Conservation (phyloP, 2,329 filamentous ascomycete species). For the Pseudogymnoascus sp. region DNA sequence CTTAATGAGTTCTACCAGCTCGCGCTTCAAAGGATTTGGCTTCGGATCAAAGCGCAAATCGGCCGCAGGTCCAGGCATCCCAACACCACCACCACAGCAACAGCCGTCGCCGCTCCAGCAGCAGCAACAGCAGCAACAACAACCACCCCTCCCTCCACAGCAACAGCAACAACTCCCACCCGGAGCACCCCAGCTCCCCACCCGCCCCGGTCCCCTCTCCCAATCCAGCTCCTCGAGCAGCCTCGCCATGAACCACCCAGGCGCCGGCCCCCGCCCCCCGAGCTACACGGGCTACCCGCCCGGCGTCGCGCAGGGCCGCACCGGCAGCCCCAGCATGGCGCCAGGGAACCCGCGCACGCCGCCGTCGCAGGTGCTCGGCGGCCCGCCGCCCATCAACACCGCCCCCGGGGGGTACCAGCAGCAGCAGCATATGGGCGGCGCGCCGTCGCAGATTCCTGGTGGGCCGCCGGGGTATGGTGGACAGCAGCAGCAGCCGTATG, state of each 20-base stretch:
- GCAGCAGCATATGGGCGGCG: conserved; percentile 34
- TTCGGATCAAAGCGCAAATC: conserved; percentile 70
- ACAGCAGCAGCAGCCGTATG: conserved; percentile 19
- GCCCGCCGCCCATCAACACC: conserved; percentile 61
- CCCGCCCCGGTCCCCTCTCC: conserved; percentile 16
- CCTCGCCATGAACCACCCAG: conserved; percentile 56
- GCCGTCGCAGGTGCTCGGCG: conserved; percentile 38
- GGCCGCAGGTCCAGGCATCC: conserved; percentile 31
- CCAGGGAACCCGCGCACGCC: conserved; percentile 24
- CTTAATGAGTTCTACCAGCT: conserved; percentile 72
- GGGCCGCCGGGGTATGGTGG: conserved; percentile 26
- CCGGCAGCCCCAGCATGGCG: conserved; percentile 31
- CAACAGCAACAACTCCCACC: conserved; percentile 23
- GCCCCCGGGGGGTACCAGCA: conserved; percentile 48
- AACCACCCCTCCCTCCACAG: conserved; percentile 42
- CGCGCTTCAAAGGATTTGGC: conserved; percentile 70
- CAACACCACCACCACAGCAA: neutral
- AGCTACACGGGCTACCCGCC: conserved; percentile 49
- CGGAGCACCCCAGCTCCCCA: conserved; percentile 16
- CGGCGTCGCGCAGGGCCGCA: conserved; percentile 41
- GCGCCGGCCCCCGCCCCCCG: conserved; percentile 51
- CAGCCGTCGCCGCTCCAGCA: neutral
- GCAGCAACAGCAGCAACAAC: conserved; percentile 10
- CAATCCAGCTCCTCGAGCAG: conserved; percentile 34
- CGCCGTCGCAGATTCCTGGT: conserved; percentile 16